Conservation (phyloP, 495 filamentous ascomycete genomes). For the Emericellopsis terricola region DNA sequence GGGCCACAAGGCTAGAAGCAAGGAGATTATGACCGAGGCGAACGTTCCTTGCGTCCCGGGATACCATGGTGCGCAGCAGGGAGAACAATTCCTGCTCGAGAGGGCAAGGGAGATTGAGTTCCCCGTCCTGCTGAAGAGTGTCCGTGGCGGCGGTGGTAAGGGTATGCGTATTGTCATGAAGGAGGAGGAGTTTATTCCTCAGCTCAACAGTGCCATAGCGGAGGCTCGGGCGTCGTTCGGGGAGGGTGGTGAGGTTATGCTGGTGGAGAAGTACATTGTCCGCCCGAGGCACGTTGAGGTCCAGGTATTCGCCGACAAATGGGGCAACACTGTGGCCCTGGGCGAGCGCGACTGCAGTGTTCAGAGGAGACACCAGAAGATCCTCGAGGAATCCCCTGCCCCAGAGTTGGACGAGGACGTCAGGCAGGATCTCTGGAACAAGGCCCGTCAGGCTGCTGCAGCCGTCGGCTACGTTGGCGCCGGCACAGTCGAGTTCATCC, state of each 20-base stretch:
- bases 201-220: slow-evolving; percentile 72
- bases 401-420: slow-evolving; percentile 65
- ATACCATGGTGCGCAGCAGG: slow-evolving; percentile 82
- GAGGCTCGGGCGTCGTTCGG: slow-evolving; percentile 88
- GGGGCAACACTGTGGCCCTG: slow-evolving; percentile 68
- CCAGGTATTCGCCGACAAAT: slow-evolving; percentile 86
- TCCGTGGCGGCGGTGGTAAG: slow-evolving; percentile 92
- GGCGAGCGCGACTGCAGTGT: slow-evolving; percentile 81
- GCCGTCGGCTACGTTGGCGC: slow-evolving; percentile 93
- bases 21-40: slow-evolving; percentile 88
- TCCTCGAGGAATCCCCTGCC: slow-evolving; percentile 90
- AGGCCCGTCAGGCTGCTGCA: slow-evolving; percentile 72
- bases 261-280: slow-evolving; percentile 93
- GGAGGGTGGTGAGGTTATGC: slow-evolving; percentile 66
- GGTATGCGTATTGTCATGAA: slow-evolving; percentile 89
- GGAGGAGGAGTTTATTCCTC: slow-evolving; percentile 59
- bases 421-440: slow-evolving; percentile 81
- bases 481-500: slow-evolving; percentile 96
- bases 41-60: slow-evolving; percentile 93
- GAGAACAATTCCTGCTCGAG: slow-evolving; percentile 44
- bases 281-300: slow-evolving; percentile 95
- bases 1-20: slow-evolving; percentile 83
- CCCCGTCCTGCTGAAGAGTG: slow-evolving; percentile 90
- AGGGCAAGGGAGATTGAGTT: slow-evolving; percentile 73
- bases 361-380: slow-evolving; percentile 87